Evolutionary conservation across 2,329 filamentous ascomycete genomes (phyloP).

Genomic region (Exophiala mesophila): DNA sequence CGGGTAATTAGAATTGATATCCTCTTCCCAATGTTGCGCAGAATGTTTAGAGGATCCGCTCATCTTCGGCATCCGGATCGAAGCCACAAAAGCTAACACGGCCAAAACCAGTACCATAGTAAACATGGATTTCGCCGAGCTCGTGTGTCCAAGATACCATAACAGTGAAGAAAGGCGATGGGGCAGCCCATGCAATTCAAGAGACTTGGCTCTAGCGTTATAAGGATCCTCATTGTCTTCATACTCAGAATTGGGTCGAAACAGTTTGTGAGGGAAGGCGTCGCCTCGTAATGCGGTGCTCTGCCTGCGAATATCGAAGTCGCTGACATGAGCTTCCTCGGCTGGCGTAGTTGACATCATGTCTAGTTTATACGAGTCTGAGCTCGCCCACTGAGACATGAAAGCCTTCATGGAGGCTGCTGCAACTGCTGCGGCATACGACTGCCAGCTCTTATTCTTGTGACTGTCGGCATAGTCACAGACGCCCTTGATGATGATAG

Average conservation of each 20-base stretch:
- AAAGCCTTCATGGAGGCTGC: conserved; percentile 18
- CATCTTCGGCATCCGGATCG: neutral
- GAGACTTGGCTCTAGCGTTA: neutral
- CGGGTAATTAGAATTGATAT: neutral
- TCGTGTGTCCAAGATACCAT: too few species aligned
- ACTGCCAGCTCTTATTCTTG: conserved; percentile 21
- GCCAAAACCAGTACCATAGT: neutral
- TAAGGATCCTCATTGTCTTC: neutral
- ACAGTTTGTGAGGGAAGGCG: neutral
- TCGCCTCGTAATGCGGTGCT: neutral
- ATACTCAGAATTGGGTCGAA: neutral
- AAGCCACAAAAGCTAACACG: neutral
- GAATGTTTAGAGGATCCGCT: neutral
- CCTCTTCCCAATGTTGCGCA: neutral
- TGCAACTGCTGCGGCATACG: conserved; percentile 19
- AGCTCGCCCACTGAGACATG: neutral
- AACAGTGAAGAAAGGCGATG: neutral
- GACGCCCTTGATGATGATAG: conserved; percentile 22
- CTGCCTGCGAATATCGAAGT: neutral
- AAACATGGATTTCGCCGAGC: too few species aligned
- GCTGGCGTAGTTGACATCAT: neutral
- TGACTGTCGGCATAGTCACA: conserved; percentile 27
- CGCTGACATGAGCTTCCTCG: neutral
- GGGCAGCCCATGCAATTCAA: neutral
- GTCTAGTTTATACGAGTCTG: neutral